A percentile compares a stretch with the other conserved stretches of the same genome.
Evolutionary conservation across 345 rosid species (phyloP).

Genomic region (Isatis tinctoria): DNA sequence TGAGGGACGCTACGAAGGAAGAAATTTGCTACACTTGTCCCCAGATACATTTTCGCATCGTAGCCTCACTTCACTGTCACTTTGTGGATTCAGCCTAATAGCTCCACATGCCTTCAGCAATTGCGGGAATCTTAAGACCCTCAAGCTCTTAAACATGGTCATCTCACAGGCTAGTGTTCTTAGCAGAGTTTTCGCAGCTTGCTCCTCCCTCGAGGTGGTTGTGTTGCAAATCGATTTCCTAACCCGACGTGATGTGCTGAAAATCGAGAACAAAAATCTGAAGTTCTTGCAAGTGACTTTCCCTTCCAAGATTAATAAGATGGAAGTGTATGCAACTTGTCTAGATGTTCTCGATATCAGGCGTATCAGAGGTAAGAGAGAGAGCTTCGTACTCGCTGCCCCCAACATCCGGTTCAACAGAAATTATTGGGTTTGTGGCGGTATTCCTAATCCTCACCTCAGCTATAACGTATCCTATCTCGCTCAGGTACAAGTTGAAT

Average conservation of each 20-base stretch:
- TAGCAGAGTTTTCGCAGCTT: neutral
- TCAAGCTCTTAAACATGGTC: neutral
- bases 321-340: neutral
- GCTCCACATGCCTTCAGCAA: neutral
- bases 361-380: neutral
- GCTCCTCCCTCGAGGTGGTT: slow-evolving; percentile 19
- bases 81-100: neutral
- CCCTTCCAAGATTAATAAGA: neutral
- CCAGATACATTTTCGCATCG: neutral
- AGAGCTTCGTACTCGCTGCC: neutral
- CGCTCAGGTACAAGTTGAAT: slow-evolving; percentile 13
- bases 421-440: neutral
- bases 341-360: slow-evolving; percentile 11
- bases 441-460: neutral
- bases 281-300: neutral
- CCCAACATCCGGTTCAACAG: neutral
- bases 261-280: slow-evolving; percentile 13
- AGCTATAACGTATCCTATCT: slow-evolving; percentile 1
- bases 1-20: neutral
- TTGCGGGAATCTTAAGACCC: slow-evolving; percentile 8
- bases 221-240: neutral
- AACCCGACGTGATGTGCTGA: neutral
- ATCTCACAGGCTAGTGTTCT: neutral
- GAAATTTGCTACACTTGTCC: neutral
- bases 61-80: slow-evolving; percentile 12